A percentile compares a stretch with the other conserved stretches of the same genome.
phyloP scores from a whole-genome alignment of 306 rosid genomes.

The Gleditsia sinensis region DNA sequence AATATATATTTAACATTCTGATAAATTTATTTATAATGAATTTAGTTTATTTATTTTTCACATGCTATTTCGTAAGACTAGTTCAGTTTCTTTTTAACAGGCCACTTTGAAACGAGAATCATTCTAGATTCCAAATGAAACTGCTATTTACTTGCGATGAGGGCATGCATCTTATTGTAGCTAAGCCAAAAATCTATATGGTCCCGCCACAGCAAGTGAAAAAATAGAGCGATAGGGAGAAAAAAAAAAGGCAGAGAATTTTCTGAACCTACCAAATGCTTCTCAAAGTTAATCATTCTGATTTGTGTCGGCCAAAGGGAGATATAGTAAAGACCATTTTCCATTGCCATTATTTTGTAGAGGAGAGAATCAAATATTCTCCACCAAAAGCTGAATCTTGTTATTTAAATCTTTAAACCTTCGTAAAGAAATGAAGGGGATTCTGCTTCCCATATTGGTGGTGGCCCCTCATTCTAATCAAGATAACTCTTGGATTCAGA shows the following conservation, averaged over 20 bases:
- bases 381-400: background rate
- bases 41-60: too few species aligned
- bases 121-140: background rate
- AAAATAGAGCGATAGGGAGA: background rate
- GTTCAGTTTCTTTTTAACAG: too few species aligned
- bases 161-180: background rate
- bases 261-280: slow-evolving; percentile 1
- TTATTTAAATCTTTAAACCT: background rate
- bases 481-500: too few species aligned
- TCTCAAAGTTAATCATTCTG: background rate
- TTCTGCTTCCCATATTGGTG: slow-evolving; percentile 35
- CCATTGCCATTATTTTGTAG: too few species aligned
- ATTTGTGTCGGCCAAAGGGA: slow-evolving; percentile 31
- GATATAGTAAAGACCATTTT: background rate
- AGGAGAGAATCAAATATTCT: slow-evolving; percentile 9
- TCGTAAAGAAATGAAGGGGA: background rate
- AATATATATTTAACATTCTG: too few species aligned
- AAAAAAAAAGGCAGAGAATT: background rate
- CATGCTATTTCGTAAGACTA: too few species aligned
- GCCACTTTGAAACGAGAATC: too few species aligned
- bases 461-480: slow-evolving; percentile 51
- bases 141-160: background rate
- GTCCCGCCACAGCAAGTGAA: background rate
- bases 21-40: too few species aligned
- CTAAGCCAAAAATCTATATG: background rate